A percentile compares a stretch with the other conserved stretches of the same genome.
Evolutionary conservation across 257 asterid genomes (phyloP).

Genomic region (Capsicum chinense): DNA sequence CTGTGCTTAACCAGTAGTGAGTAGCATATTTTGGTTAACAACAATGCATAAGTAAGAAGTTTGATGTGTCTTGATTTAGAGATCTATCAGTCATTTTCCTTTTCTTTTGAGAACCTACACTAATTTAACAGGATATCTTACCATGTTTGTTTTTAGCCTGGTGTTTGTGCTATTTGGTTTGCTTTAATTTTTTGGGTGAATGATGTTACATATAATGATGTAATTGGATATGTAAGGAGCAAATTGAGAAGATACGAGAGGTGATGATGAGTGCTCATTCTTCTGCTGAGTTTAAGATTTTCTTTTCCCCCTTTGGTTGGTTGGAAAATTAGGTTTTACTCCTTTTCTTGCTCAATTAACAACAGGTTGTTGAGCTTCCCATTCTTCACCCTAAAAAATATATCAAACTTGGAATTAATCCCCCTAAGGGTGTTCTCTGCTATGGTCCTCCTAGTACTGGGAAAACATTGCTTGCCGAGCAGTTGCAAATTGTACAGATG

Average conservation of each 20-base stretch:
- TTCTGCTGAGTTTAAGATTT: background rate
- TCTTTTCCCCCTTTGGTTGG: background rate
- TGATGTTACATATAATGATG: no score
- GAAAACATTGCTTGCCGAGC: no score
- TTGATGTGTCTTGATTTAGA: background rate
- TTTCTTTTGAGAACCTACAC: background rate
- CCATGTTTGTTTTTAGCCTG: slow-evolving; percentile 22
- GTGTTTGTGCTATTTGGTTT: background rate
- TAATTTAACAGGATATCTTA: background rate
- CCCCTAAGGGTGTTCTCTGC: no score
- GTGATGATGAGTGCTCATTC: background rate
- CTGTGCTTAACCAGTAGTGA: background rate
- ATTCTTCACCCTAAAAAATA: slow-evolving; percentile 97
- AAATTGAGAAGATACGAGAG: no score
- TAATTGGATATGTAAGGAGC: no score
- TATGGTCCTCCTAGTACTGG: no score
- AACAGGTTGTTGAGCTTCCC: slow-evolving; percentile 94
- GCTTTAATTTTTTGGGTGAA: no score
- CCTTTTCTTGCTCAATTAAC: background rate
- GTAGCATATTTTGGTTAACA: no score
- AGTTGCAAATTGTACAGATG: no score
- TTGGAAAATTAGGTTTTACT: background rate
- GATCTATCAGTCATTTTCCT: background rate
- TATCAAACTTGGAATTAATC: no score
- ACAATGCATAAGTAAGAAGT: no score